Base-by-base conservation (phyloP, 768 basidiomycete species). In the Ramaria sp. region DNA sequence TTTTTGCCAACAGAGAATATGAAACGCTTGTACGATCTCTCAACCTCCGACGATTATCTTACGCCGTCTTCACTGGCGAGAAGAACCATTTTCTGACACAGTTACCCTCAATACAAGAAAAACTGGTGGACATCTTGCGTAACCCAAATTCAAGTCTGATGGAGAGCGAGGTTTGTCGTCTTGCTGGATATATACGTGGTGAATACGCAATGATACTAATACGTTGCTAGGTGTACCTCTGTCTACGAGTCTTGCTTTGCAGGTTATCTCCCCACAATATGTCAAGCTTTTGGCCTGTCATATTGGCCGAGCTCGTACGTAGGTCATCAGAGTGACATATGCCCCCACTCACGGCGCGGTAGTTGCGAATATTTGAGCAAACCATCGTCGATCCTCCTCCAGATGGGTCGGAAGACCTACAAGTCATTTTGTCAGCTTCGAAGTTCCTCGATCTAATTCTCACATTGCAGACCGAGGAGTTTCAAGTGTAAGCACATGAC, bases 231-330 rank as follows among this genome's bases (percentile, higher is more conserved):
- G 72, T 76, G 9, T 99, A 92, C 68, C 77, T 98, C 13, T 97
- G 93, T 65, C 81, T 98, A 50, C 79, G 96, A 11, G 88, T 97
- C 1, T 71, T 98, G 19, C 77, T 98, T 46, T 97, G 91, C 66
- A 83, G 96, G 15, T 76, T 98, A 51, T 89, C 90, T 4, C 79
- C 88, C 2, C 91, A 94, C 65, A 96, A 95, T 65, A 67, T 99
- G 64, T 86, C 88, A 9, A 94, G 92, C 63, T 91, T 98, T 70
- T 98, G 96, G 95, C 95, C 96, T 0, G 88, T 95, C 43, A 78
- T 99, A 43, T 67, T 98, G 61, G 91, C 93, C 0, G 96, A 99
- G 72, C 72, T 99, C 64, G 91, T 91, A 63, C 58, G 80, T 66
- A 13, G 38, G 39, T 43, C n/a, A 22, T 9, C 46, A 50, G 9